Evolutionary conservation across 768 basidiomycete species (phyloP).

Genomic region (Nidularia pulvinata): DNA sequence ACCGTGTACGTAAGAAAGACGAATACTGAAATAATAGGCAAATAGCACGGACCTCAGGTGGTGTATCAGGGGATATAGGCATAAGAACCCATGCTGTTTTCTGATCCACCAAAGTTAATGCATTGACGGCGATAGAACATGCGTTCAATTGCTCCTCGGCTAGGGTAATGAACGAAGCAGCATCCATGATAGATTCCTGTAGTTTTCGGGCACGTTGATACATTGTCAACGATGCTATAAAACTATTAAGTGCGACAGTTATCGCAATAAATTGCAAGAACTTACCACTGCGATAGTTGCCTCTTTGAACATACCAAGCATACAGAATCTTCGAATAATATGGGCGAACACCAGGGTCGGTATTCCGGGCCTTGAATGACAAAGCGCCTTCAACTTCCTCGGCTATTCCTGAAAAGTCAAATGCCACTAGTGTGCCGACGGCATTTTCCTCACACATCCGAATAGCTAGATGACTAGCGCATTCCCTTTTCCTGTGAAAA

Average conservation of each 20-base stretch:
- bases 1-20: slow-evolving; percentile 5
- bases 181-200: slow-evolving; percentile 48
- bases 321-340: slow-evolving; percentile 93
- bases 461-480: slow-evolving; percentile 79
- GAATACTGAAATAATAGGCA: slow-evolving; percentile 7
- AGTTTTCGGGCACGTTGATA: slow-evolving; percentile 89
- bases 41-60: slow-evolving; percentile 43
- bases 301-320: slow-evolving; percentile 86
- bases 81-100: slow-evolving; percentile 85
- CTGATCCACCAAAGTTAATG: slow-evolving; percentile 78
- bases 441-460: slow-evolving; percentile 92
- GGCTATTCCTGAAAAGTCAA: slow-evolving; percentile 84
- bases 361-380: slow-evolving; percentile 92
- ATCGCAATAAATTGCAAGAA: slow-evolving; percentile 10
- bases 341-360: slow-evolving; percentile 83
- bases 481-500: slow-evolving; percentile 71
- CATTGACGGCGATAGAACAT: slow-evolving; percentile 86
- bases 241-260: not conserved
- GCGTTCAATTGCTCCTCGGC: slow-evolving; percentile 78
- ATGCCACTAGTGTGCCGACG: slow-evolving; percentile 72
- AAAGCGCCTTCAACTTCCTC: slow-evolving; percentile 88
- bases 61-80: slow-evolving; percentile 46
- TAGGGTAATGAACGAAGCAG: slow-evolving; percentile 34
- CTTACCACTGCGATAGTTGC: slow-evolving; percentile 91
- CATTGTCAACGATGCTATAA: slow-evolving; percentile 53